Evolutionary conservation across 2,329 filamentous ascomycete genomes (phyloP).

Genomic region (Neonectria hederae): DNA sequence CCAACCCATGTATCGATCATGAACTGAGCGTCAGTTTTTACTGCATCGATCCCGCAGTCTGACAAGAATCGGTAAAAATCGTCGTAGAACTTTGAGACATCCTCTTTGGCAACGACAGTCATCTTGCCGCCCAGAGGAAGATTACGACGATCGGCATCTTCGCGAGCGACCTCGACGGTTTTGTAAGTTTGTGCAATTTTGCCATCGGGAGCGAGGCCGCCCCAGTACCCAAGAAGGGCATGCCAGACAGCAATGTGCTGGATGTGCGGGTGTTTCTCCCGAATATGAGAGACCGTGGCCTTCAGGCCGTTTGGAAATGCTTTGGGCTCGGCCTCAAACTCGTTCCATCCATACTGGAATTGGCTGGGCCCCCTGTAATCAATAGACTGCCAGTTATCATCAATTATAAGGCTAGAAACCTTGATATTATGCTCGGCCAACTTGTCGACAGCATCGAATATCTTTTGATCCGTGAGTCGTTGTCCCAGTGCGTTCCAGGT

Average conservation of each 20-base stretch:
- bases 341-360: conserved; percentile 73
- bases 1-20: conserved; percentile 80
- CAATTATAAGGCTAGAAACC: conserved; percentile 88
- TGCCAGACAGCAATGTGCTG: conserved; percentile 95
- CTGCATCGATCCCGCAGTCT: conserved; percentile 79
- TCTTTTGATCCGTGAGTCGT: conserved; percentile 80
- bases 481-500: conserved; percentile 97
- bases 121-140: conserved; percentile 70
- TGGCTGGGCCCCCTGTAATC: conserved; percentile 60
- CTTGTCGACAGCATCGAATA: conserved; percentile 77
- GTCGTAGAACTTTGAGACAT: conserved; percentile 81
- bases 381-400: conserved; percentile 95
- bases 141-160: conserved; percentile 57
- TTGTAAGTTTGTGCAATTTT: conserved; percentile 81
- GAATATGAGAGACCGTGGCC: conserved; percentile 73
- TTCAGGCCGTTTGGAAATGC: conserved; percentile 85
- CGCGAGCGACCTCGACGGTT: conserved; percentile 68
- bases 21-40: conserved; percentile 95
- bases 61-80: conserved; percentile 91
- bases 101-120: conserved; percentile 76
- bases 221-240: conserved; percentile 90
- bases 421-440: conserved; percentile 78
- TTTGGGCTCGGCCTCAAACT: conserved; percentile 84
- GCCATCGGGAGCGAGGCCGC: conserved; percentile 80
- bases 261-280: conserved; percentile 74